Evolutionary conservation across 345 rosid genomes (phyloP), one percentile per base, ranked within the genome.

Genomic region (Bretschneidera sinensis): DNA sequence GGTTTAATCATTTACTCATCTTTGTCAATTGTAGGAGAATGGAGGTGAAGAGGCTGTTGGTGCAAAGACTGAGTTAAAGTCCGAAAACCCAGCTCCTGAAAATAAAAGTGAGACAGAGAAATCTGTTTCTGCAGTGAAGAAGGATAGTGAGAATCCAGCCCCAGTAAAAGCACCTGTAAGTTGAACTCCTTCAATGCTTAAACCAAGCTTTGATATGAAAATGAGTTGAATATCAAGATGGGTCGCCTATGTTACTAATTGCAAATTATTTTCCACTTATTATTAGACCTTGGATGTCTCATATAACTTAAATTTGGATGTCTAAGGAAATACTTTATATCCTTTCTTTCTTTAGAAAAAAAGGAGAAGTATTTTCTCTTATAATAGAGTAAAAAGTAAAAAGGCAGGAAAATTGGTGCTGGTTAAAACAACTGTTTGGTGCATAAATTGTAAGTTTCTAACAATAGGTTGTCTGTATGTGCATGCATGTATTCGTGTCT

Each of bases 101-200:
- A 79, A 63, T 76, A 85, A 79, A 74, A 76, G 59, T 25, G 91
- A 88, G 65, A 33, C 25, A 0, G 96, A 88, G 35, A 92, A 84
- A 77, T 71, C 96, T 9, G 69, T 72, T 74, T 63, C 86, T 64
- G 78, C 73, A 4, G 76, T 51, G 17, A 94, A 88, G 77, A 92
- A 86, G 72, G 99, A 90, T 50, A 76, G 77, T 4, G 88, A 83
- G 62, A 80, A 75, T 73, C 75, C 77, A 57, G 61, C 82, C 43
- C 79, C 87, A 63, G 63, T 84, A 24, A 88, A 90, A 73, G 86
- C 86, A 9, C 77, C 81, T 50, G 95, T 83, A 72, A 76, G 81
- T 73, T 20, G 13, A 63, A 51, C 4, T 28, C 51, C 47, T 63
- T 63, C n/a, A 54, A 23, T 48, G 15, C n/a, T 51, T 51, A 28